These are phyloP conservation scores for Suillus plorans DNA, from an alignment of 768 basidiomycete genomes.

Conservation along the genomic window DNA sequence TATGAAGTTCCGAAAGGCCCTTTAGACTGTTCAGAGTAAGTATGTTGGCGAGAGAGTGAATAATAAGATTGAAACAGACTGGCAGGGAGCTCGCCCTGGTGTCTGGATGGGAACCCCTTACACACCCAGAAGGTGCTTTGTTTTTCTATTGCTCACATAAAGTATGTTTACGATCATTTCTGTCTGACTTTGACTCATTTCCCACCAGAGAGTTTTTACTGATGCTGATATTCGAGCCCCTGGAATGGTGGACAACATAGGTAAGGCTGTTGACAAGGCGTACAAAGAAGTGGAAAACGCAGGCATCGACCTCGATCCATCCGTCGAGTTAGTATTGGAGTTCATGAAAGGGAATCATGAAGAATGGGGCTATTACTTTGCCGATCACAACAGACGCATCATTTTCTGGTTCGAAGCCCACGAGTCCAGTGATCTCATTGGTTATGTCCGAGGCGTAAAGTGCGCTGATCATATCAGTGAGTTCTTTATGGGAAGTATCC, in stretches of 20 bases:
- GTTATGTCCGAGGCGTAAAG: background rate
- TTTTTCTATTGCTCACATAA: background rate
- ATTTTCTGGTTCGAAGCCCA: background rate
- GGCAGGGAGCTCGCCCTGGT: background rate
- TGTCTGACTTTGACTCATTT: background rate
- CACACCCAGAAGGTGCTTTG: background rate
- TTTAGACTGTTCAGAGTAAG: constrained; percentile 1
- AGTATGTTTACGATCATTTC: background rate
- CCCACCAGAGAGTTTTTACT: background rate
- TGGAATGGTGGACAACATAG: background rate
- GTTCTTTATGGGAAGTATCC: background rate
- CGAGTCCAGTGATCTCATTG: background rate
- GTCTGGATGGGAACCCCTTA: background rate
- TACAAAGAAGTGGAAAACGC: background rate
- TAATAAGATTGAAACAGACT: background rate
- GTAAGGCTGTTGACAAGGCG: background rate
- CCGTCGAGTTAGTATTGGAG: background rate
- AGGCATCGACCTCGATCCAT: background rate
- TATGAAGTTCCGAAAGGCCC: background rate
- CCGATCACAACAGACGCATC: background rate
- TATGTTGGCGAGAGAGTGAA: background rate
- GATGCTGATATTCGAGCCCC: background rate
- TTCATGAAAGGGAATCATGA: background rate
- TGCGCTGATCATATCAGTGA: background rate
- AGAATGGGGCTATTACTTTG: constrained; percentile 1